Evolutionary conservation across 768 basidiomycete species (phyloP).

Genomic region (Saitozyma podzolica): DNA sequence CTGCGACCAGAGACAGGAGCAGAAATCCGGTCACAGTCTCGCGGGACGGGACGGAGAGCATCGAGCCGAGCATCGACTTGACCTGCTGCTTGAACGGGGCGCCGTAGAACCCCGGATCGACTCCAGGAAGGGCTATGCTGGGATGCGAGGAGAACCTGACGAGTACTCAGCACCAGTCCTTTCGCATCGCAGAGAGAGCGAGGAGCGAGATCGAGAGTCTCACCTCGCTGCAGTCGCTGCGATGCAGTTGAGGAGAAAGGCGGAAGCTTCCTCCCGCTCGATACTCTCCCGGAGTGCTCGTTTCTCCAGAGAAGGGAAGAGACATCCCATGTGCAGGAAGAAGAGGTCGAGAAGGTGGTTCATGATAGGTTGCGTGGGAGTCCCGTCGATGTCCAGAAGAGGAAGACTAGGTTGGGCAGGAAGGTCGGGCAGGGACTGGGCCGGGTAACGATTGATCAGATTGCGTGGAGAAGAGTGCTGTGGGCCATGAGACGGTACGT

Average conservation of each 20-base stretch:
- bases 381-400: slow-evolving; percentile 17
- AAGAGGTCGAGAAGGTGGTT: slow-evolving; percentile 31
- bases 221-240: slow-evolving; percentile 35
- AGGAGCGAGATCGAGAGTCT: neutral
- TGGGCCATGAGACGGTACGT: slow-evolving; percentile 12
- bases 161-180: neutral
- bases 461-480: slow-evolving; percentile 4
- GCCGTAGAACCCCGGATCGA: slow-evolving; percentile 25
- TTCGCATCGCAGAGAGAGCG: neutral
- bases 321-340: slow-evolving; percentile 27
- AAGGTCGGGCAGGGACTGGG: neutral
- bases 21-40: slow-evolving; percentile 26
- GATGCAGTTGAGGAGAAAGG: slow-evolving; percentile 27
- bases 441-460: neutral
- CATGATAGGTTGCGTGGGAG: slow-evolving; percentile 23
- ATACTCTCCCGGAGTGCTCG: slow-evolving; percentile 10
- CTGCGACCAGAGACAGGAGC: slow-evolving; percentile 19
- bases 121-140: slow-evolving; percentile 16
- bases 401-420: neutral
- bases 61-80: slow-evolving; percentile 32
- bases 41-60: slow-evolving; percentile 32
- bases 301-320: slow-evolving; percentile 32
- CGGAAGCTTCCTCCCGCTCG: slow-evolving; percentile 22
- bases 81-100: slow-evolving; percentile 29
- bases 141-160: slow-evolving; percentile 38